Percentiles rank a stretch among this genome's conserved stretches.
Evolutionary conservation across 768 basidiomycete genomes (phyloP).

Genomic region (Lactarius akahatsu): DNA sequence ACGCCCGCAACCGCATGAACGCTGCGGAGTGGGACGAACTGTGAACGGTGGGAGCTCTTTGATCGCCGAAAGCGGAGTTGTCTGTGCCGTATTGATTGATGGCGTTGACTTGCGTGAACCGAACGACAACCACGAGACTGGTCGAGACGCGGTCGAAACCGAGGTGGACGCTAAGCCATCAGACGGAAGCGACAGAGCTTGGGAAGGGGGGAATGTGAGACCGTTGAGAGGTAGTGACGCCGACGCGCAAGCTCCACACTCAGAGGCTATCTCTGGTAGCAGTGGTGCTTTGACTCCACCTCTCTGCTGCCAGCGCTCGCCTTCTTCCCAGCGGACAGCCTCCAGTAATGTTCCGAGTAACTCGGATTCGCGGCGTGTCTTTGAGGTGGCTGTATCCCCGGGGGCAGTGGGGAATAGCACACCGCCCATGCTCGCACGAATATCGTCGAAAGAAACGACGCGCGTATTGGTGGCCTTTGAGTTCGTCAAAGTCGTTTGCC

Average conservation of each 20-base stretch:
- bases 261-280: conserved; percentile 15
- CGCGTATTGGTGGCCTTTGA: conserved; percentile 17
- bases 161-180: conserved; percentile 7
- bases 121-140: conserved; percentile 28
- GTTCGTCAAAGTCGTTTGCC: conserved; percentile 3
- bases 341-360: conserved; percentile 17
- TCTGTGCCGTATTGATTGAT: conserved; percentile 12
- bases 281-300: conserved; percentile 9
- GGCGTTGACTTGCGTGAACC: conserved; percentile 24
- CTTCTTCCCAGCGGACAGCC: conserved; percentile 20
- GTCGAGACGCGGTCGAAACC: conserved; percentile 18
- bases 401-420: conserved; percentile 21
- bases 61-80: conserved; percentile 3
- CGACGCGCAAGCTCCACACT: conserved; percentile 25
- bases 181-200: conserved; percentile 1
- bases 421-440: conserved; percentile 25
- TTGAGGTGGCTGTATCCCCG: conserved; percentile 10
- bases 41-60: background rate
- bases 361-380: conserved; percentile 24
- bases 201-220: conserved; percentile 6
- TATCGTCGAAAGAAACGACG: conserved; percentile 27
- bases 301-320: conserved; percentile 19
- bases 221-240: conserved; percentile 13
- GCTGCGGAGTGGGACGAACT: conserved; percentile 4
- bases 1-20: conserved; percentile 23